Evolutionary conservation across 768 basidiomycete species (phyloP).

Genomic region (Cantharellus anzutake): DNA sequence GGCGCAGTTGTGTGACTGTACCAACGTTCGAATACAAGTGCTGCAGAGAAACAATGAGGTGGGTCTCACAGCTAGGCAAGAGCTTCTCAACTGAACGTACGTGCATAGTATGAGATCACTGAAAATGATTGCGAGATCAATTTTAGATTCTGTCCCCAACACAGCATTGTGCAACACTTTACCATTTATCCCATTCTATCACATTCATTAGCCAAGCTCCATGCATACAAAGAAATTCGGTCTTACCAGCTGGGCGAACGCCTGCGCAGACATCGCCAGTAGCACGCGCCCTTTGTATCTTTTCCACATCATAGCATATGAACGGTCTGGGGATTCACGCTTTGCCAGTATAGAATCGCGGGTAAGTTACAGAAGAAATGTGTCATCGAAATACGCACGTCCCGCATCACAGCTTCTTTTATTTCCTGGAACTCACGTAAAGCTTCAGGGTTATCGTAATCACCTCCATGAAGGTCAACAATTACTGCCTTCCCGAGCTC

Average conservation of each 20-base stretch:
- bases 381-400: conserved; percentile 24
- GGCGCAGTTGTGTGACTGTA: conserved; percentile 6
- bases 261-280: conserved; percentile 88
- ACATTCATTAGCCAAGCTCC: background rate
- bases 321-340: conserved; percentile 57
- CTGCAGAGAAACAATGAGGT: conserved; percentile 19
- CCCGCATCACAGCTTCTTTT: conserved; percentile 54
- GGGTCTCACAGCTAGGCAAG: background rate
- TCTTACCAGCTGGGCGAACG: conserved; percentile 82
- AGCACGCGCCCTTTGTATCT: conserved; percentile 74
- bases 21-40: conserved; percentile 78
- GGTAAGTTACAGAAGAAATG: background rate
- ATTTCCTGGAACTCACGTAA: conserved; percentile 80
- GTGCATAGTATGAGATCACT: conserved; percentile 92
- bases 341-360: conserved; percentile 15
- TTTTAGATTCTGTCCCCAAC: background rate
- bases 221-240: background rate
- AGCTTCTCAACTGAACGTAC: conserved; percentile 26
- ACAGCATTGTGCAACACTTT: background rate
- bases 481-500: conserved; percentile 70
- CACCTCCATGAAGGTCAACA: conserved; percentile 74
- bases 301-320: conserved; percentile 71
- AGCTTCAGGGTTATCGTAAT: conserved; percentile 45
- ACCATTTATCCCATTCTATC: conserved; percentile 93
- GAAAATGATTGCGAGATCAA: background rate